Evolutionary conservation across 2,329 filamentous ascomycete genomes (phyloP).

Genomic region (Cytospora piceae): DNA sequence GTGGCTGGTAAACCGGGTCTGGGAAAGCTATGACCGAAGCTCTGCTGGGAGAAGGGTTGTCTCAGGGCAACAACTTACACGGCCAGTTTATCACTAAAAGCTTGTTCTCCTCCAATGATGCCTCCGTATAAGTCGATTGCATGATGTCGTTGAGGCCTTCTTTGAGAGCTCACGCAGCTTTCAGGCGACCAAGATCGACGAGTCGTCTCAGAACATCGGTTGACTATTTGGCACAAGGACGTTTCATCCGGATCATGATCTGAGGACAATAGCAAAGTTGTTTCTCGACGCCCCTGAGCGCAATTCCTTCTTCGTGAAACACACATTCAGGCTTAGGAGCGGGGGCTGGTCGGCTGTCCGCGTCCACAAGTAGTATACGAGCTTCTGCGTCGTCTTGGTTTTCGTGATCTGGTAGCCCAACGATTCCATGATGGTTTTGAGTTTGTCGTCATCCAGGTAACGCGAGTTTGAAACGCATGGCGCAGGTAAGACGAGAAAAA

Average conservation of each 20-base stretch:
- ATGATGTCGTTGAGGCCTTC: not conserved
- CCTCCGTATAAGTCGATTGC: not conserved
- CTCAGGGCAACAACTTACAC: slow-evolving; percentile 21
- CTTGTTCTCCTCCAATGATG: slow-evolving; percentile 26
- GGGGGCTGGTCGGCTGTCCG: slow-evolving; percentile 40
- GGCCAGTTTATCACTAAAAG: slow-evolving; percentile 3
- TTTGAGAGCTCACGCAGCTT: slow-evolving; percentile 11
- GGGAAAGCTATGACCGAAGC: slow-evolving; percentile 18
- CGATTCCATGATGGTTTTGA: slow-evolving; percentile 74
- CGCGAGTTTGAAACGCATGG: slow-evolving; percentile 89
- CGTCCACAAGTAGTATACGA: slow-evolving; percentile 89
- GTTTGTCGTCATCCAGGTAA: slow-evolving; percentile 74
- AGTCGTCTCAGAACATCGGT: not conserved
- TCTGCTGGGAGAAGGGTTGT: slow-evolving; percentile 11
- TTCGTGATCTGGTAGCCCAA: slow-evolving; percentile 71
- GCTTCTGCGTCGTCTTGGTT: slow-evolving; percentile 77
- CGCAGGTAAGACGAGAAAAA: slow-evolving; percentile 89
- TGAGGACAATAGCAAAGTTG: slow-evolving; percentile 84
- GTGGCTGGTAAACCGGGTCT: slow-evolving; percentile 2
- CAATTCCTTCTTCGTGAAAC: slow-evolving; percentile 74
- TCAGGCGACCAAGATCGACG: not conserved
- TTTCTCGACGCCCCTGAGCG: slow-evolving; percentile 78
- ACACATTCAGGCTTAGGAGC: slow-evolving; percentile 30
- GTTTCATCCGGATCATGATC: slow-evolving; percentile 31
- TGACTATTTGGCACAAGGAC: not conserved